phyloP scores from a whole-genome alignment of 257 asterid species.

The Penstemon eatonii region DNA sequence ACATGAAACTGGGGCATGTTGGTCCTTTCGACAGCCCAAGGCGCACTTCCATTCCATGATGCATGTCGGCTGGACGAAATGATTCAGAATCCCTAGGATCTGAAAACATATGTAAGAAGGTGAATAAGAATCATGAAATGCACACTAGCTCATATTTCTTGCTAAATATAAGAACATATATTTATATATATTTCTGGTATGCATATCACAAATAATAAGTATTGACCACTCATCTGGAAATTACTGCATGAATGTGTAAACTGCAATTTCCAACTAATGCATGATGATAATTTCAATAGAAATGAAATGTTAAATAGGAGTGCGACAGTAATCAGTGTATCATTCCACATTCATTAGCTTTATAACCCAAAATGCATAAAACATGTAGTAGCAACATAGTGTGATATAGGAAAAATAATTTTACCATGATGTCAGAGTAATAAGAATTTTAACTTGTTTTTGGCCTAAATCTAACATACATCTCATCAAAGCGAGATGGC shows the following conservation, averaged over 20 bases:
- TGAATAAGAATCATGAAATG: not conserved
- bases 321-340: not conserved
- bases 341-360: not conserved
- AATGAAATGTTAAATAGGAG: constrained; percentile 1
- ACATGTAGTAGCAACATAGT: not conserved
- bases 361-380: not conserved
- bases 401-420: not conserved
- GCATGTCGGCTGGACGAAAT: constrained; percentile 69
- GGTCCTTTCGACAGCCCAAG: constrained; percentile 89
- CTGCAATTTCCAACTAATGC: not conserved
- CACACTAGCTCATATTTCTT: not conserved
- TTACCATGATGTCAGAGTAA: no score
- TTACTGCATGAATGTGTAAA: constrained; percentile 4
- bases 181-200: not conserved
- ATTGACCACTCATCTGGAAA: not conserved
- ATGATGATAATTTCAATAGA: not conserved
- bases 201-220: not conserved
- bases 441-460: no score
- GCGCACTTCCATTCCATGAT: constrained; percentile 95
- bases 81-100: constrained; percentile 92
- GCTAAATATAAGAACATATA: no score
- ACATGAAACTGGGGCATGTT: constrained; percentile 74
- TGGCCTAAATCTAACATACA: no score
- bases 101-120: constrained; percentile 38
- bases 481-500: not conserved